Evolutionary conservation across 1,139 yeast genomes (phyloP).

Genomic region (Taiozyma sp.): DNA sequence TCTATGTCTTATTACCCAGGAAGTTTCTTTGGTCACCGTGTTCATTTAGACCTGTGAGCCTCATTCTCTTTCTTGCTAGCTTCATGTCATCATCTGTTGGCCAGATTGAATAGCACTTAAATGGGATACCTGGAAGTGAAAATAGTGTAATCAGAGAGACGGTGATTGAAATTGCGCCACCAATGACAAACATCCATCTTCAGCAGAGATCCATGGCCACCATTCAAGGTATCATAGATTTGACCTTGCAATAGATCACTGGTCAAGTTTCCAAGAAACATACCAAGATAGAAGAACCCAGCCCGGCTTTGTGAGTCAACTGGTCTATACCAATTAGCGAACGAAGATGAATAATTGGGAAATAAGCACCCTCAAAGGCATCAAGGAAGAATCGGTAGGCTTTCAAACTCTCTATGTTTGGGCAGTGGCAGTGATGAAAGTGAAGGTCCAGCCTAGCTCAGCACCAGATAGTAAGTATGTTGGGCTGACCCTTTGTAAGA

Average conservation of each 20-base stretch:
- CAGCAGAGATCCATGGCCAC: conserved; percentile 29
- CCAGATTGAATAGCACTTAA: conserved; percentile 52
- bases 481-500: conserved; percentile 40
- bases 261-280: conserved; percentile 54
- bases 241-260: conserved; percentile 63
- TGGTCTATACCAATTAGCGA: conserved; percentile 59
- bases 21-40: conserved; percentile 22
- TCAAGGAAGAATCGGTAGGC: conserved; percentile 38
- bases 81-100: conserved; percentile 54
- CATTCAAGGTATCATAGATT: conserved; percentile 40
- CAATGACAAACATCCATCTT: conserved; percentile 57
- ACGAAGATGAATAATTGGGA: conserved; percentile 54
- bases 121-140: conserved; percentile 67
- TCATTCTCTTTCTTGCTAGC: conserved; percentile 50
- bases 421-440: conserved; percentile 24
- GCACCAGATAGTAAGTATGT: conserved; percentile 49
- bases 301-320: conserved; percentile 58
- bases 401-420: conserved; percentile 23
- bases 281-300: conserved; percentile 57
- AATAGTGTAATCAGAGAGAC: conserved; percentile 47
- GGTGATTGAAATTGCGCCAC: conserved; percentile 45
- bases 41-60: conserved; percentile 33
- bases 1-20: conserved; percentile 35
- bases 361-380: conserved; percentile 59
- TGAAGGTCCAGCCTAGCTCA: conserved; percentile 27